Base-by-base conservation (phyloP, 352 stramenopile species). In the Globisporangium mamillatum region DNA sequence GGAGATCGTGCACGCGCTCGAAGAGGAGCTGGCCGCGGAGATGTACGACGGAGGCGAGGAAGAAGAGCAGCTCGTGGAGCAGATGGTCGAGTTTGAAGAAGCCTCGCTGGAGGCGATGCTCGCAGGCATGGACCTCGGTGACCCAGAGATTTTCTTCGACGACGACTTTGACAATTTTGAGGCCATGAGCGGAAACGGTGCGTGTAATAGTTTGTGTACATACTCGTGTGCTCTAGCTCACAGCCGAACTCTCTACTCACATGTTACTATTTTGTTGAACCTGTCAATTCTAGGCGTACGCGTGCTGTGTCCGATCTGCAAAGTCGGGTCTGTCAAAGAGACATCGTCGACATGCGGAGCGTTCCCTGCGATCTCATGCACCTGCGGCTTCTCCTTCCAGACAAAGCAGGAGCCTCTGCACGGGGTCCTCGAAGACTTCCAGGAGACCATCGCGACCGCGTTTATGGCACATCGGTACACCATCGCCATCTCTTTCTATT, bases 11-110 rank as follows among this genome's bases (percentile, higher is more conserved):
- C 83, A 90, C 63, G 71, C 83, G 62, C 72, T 94, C 55, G 87
- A 94, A 66, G 82, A 91, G 41, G 84, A 80, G 54, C 73, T 94
- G 46, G 72, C 66, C 2, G 67, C 85, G 24, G 84, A 92, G 32
- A 74, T 77, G 57, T 27, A 48, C 25, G 52, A 24, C 25, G 41
- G 46, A n/a, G 24, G 38, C 2, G 64, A 75, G 4, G 73, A 85
- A 24, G 75, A 88, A 29, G 70, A 78, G 41, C 60, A 76, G n/a
- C 62, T 80, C 29, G 80, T 75, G 1, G 63, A 88, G 60, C 72
- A 88, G 52, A 89, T 89, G 81, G 75, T 82, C 48, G 81, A 87
- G 41, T 88, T 88, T 63, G 85, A 93, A 64, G 82, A 89, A 50
- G 82, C 76, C 9, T 86, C 86, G 59, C 74, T 93, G 25, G 82